phyloP scores from a whole-genome alignment of 495 filamentous ascomycete species.

The Wilcoxina mikolae region DNA sequence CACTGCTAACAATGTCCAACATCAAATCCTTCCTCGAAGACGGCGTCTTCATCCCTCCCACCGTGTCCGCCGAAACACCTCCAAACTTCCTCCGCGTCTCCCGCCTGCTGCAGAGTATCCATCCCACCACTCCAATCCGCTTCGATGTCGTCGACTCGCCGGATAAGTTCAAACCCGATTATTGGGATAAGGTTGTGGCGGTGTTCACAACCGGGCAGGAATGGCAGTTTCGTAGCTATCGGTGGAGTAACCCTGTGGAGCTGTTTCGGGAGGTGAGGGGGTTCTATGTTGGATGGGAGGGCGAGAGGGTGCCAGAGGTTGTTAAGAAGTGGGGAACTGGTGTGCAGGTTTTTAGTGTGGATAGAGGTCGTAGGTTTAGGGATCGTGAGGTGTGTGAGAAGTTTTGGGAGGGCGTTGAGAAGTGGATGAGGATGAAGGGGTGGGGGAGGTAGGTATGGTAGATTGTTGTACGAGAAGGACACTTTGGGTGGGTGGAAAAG shows the following conservation, averaged over 20 bases:
- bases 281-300: constrained; percentile 81
- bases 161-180: constrained; percentile 91
- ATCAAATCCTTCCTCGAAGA: constrained; percentile 87
- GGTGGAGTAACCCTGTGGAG: constrained; percentile 79
- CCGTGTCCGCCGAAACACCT: constrained; percentile 30
- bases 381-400: constrained; percentile 87
- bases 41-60: constrained; percentile 62
- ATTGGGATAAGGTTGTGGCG: constrained; percentile 90
- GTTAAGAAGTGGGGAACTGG: constrained; percentile 75
- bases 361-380: constrained; percentile 77
- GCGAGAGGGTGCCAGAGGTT: constrained; percentile 59
- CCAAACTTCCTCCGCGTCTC: constrained; percentile 70
- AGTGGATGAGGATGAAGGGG: constrained; percentile 68
- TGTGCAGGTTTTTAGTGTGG: constrained; percentile 57
- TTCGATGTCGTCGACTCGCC: constrained; percentile 84
- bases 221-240: constrained; percentile 98
- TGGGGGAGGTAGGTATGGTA: constrained; percentile 39
- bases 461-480: neutral
- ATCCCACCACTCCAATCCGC: constrained; percentile 56
- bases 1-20: constrained; percentile 92
- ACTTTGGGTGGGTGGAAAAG: no score
- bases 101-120: constrained; percentile 62
- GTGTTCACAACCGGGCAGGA: constrained; percentile 96
- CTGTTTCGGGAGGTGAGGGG: constrained; percentile 78
- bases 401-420: constrained; percentile 83